Percentiles rank a stretch among this genome's conserved stretches.
phyloP scores from a whole-genome alignment of 1,284 basidiomycete genomes.

The Marasmius fiardii region DNA sequence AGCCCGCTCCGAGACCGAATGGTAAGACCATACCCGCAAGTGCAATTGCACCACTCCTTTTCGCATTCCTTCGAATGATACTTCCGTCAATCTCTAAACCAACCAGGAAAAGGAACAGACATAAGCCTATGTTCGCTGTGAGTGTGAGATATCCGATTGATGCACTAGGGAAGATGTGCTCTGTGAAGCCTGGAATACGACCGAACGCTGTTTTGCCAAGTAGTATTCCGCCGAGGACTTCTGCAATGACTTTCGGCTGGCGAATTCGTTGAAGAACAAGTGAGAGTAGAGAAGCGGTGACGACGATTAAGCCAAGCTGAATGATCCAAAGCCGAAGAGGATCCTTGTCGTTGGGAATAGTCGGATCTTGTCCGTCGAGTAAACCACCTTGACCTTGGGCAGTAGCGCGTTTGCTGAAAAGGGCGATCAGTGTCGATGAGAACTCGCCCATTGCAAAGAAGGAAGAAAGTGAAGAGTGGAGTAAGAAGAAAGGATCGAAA shows the following conservation, averaged over 20 bases:
- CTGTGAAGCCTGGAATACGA: slow-evolving; percentile 73
- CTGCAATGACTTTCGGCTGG: slow-evolving; percentile 82
- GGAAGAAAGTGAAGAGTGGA: no score
- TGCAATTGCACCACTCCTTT: slow-evolving; percentile 42
- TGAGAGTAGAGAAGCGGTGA: slow-evolving; percentile 76
- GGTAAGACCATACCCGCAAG: slow-evolving; percentile 75
- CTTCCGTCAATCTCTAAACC: slow-evolving; percentile 62
- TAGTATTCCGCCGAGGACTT: slow-evolving; percentile 89
- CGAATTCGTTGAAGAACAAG: slow-evolving; percentile 67
- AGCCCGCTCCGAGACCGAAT: slow-evolving; percentile 82
- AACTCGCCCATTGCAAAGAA: slow-evolving; percentile 25
- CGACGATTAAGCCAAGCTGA: slow-evolving; percentile 83
- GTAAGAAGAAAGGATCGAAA: no score
- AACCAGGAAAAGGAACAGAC: slow-evolving; percentile 90
- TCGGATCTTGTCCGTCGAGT: slow-evolving; percentile 70
- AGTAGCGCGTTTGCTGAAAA: slow-evolving; percentile 31
- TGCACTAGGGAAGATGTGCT: slow-evolving; percentile 74
- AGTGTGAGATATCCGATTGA: slow-evolving; percentile 82
- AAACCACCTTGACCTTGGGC: slow-evolving; percentile 64
- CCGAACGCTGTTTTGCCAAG: slow-evolving; percentile 79
- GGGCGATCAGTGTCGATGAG: slow-evolving; percentile 32
- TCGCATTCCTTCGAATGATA: slow-evolving; percentile 54
- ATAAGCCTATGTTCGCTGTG: slow-evolving; percentile 90
- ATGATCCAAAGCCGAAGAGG: slow-evolving; percentile 90
- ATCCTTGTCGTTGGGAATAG: slow-evolving; percentile 58